Evolutionary conservation across 768 basidiomycete species (phyloP).

Genomic region (Lyophyllum shimeji): DNA sequence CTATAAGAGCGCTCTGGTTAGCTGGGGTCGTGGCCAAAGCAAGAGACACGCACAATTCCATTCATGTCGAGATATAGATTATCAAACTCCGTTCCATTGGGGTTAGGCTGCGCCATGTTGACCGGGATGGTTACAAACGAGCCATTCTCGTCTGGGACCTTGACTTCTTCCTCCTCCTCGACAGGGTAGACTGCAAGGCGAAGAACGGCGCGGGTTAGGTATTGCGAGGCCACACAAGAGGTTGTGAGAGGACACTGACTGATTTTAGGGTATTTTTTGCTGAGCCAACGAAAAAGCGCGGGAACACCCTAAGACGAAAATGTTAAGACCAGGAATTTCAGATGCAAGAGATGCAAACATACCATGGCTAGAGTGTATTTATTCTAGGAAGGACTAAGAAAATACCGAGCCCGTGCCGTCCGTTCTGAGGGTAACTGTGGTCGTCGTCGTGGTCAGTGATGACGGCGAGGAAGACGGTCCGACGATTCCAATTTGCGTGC

Average conservation of each 20-base stretch:
- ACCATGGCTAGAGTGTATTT: constrained; percentile 2
- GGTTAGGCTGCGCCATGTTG: constrained; percentile 79
- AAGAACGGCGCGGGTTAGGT: not conserved
- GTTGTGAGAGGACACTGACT: constrained; percentile 44
- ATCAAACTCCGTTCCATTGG: constrained; percentile 96
- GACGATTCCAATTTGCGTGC: not conserved
- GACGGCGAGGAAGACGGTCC: not conserved
- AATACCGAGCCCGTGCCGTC: not conserved
- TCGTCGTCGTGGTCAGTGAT: constrained; percentile 7
- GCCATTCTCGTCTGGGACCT: constrained; percentile 67
- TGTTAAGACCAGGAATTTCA: not conserved
- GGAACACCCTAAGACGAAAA: constrained; percentile 78
- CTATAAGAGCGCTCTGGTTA: constrained; percentile 32
- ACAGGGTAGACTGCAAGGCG: constrained; percentile 64
- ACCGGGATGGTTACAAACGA: constrained; percentile 70
- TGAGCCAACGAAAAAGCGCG: constrained; percentile 97
- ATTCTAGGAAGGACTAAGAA: constrained; percentile 2
- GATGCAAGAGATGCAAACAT: not conserved
- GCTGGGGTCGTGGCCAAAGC: not conserved
- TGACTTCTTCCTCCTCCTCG: constrained; percentile 78
- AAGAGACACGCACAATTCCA: constrained; percentile 71
- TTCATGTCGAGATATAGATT: constrained; percentile 99
- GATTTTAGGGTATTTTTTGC: constrained; percentile 98
- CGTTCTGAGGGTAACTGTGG: not conserved
- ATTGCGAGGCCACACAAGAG: not conserved